A percentile compares a stretch with the other conserved stretches of the same genome.
Evolutionary conservation across 805 yeast species (phyloP).

Genomic region (Priceomyces haplophilus): DNA sequence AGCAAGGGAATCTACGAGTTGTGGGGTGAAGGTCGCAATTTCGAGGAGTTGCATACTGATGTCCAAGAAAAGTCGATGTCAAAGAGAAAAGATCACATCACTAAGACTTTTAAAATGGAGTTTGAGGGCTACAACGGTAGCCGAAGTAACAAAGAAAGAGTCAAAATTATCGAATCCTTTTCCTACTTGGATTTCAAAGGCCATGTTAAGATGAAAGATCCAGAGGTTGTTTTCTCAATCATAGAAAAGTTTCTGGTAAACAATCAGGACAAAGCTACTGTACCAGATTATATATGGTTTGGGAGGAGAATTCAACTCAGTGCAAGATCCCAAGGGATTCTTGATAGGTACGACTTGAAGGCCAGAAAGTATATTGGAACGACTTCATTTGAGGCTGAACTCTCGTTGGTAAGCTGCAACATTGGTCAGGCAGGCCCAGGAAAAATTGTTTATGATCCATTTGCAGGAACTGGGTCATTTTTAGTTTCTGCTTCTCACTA

Average conservation of each 20-base stretch:
- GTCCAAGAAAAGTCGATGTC: conserved; percentile 33
- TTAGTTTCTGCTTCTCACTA: conserved; percentile 81
- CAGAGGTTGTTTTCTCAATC: conserved; percentile 67
- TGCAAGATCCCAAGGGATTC: conserved; percentile 57
- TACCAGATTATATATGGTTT: conserved; percentile 63
- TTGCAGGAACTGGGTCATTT: conserved; percentile 95
- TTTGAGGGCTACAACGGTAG: conserved; percentile 72
- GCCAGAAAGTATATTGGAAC: conserved; percentile 89
- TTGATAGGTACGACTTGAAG: conserved; percentile 78
- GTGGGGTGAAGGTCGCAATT: conserved; percentile 68
- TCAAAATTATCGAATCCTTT: conserved; percentile 69
- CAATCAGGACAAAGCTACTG: conserved; percentile 45
- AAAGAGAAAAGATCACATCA: conserved; percentile 37
- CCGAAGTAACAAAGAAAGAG: conserved; percentile 48
- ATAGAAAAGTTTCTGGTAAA: conserved; percentile 66
- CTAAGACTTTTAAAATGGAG: conserved; percentile 73
- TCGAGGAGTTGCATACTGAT: conserved; percentile 56
- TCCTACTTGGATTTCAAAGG: conserved; percentile 71
- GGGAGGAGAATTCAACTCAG: conserved; percentile 68
- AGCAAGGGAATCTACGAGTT: conserved; percentile 76
- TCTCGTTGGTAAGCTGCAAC: conserved; percentile 83
- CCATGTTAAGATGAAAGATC: conserved; percentile 69
- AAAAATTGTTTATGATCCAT: conserved; percentile 83
- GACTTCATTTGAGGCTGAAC: conserved; percentile 93
- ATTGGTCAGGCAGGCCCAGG: conserved; percentile 70